Base-by-base conservation (phyloP, 192 early-diverging fungal genomes). In the Bifiguratus adelaidae region DNA sequence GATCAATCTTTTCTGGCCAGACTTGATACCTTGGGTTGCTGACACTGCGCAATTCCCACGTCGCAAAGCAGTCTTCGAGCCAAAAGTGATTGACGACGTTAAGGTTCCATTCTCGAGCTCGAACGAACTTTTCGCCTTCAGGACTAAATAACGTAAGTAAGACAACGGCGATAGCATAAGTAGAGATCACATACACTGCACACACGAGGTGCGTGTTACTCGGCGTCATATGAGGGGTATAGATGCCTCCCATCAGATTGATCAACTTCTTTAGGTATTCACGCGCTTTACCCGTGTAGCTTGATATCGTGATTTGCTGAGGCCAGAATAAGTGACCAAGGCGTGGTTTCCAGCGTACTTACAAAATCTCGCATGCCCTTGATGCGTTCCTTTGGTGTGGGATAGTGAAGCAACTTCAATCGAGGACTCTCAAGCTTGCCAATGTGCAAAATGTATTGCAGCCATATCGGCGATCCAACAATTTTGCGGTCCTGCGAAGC, bases 71-170 rank as follows among this genome's bases (percentile, higher is more conserved):
- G 23, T 82, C 82, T 64, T 93, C 90, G 0, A 93, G 45, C 90
- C 90, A 93, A 13, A 89, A 36, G 60, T 93, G 90, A 58, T 93
- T 91, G 5, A 89, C 71, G 4, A 86, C 59, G 18, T 77, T 59
- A 5, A 85, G 53, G 35, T 81, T 76, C 76, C 84, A 83, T 33
- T 77, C 65, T 9, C 71, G 42, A 1, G 80, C 87, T 30, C 55
- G 58, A 27, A 48, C 44, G 48, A 74, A 85, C 55, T 92, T 92
- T 37, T 69, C 66, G 13, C 88, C 84, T 7, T 50, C 56, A 2
- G 61, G 65, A 21, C 79, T 82, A 50, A 8, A 29, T 13, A 24
- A 8, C 50, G 12, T 22, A 22, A 45, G 22, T 23, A 13, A 11
- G 28, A 29, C 1, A 23, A 19, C 33, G 18, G 3, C 4, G 19